Conservation (phyloP, 495 filamentous ascomycete species). For the Bacidia rubella region DNA sequence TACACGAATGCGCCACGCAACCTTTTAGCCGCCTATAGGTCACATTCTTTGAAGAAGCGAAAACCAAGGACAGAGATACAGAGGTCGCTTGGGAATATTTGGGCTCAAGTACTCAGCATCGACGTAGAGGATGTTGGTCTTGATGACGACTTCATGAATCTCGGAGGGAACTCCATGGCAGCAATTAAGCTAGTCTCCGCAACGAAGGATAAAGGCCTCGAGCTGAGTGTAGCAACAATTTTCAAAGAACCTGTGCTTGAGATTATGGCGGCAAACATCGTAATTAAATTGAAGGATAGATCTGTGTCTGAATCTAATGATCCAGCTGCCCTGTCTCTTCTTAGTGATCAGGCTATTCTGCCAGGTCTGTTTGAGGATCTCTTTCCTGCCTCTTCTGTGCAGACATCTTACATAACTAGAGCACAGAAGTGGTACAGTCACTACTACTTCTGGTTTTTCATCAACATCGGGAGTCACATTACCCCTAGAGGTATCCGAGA, state of each 20-base stretch:
- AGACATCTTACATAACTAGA: too few species aligned
- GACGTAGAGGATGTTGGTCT: constrained; percentile 25
- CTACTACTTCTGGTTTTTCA: too few species aligned
- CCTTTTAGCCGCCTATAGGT: constrained; percentile 16
- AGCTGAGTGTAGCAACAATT: constrained; percentile 28
- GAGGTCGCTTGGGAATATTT: constrained; percentile 28
- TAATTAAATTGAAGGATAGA: too few species aligned
- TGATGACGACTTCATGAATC: constrained; percentile 34
- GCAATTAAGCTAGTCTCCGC: constrained; percentile 34
- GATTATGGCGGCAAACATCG: too few species aligned
- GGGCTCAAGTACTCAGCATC: constrained; percentile 33
- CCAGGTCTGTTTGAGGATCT: too few species aligned
- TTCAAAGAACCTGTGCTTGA: constrained; percentile 28
- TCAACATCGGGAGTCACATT: too few species aligned
- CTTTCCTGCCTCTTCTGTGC: too few species aligned
- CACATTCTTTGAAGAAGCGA: constrained; percentile 16
- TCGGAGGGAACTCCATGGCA: constrained; percentile 33
- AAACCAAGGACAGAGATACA: constrained; percentile 24
- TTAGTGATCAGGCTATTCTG: too few species aligned
- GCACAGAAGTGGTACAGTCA: too few species aligned
- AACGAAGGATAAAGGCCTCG: constrained; percentile 25
- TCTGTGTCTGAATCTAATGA: too few species aligned
- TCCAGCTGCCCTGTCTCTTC: too few species aligned
- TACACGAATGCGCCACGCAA: constrained; percentile 20
- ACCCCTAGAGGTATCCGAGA: too few species aligned